A percentile compares a stretch with the other conserved stretches of the same genome.
These are phyloP conservation scores for Globisporangium parvum DNA, from an alignment of 352 stramenopile species.

Conservation along the genomic window DNA sequence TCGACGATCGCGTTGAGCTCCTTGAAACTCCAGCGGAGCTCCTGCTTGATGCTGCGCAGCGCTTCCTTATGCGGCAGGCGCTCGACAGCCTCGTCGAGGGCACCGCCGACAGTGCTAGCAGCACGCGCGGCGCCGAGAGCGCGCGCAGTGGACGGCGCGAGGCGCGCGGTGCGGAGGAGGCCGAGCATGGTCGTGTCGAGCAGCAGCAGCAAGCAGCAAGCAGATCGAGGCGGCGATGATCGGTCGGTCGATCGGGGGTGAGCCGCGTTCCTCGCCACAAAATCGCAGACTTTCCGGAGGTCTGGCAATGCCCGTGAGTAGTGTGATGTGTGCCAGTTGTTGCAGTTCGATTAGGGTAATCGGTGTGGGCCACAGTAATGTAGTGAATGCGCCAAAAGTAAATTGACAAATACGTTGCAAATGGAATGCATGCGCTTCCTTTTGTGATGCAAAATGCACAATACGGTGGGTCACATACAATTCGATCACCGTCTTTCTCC, in stretches of 20 bases:
- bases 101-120: slow-evolving; percentile 58
- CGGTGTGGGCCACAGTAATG: background rate
- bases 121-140: slow-evolving; percentile 27
- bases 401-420: background rate
- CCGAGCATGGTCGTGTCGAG: slow-evolving; percentile 37
- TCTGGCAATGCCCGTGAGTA: background rate
- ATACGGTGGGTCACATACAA: too few species aligned
- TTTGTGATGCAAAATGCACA: too few species aligned
- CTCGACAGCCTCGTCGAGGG: slow-evolving; percentile 68
- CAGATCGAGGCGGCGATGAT: slow-evolving; percentile 2
- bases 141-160: slow-evolving; percentile 26
- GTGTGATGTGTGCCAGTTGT: background rate
- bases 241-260: slow-evolving; percentile 14
- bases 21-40: slow-evolving; percentile 82
- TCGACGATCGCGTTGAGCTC: slow-evolving; percentile 71
- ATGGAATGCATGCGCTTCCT: background rate
- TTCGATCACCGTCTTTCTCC: too few species aligned
- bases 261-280: slow-evolving; percentile 34
- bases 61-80: slow-evolving; percentile 84
- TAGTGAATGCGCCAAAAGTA: background rate
- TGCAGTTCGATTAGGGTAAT: background rate
- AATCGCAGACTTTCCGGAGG: slow-evolving; percentile 4
- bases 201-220: background rate
- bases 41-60: slow-evolving; percentile 76
- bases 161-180: slow-evolving; percentile 54